These are phyloP conservation scores for Scutellospora calospora DNA, from an alignment of 371 early-diverging fungal species.

Conservation along the genomic window DNA sequence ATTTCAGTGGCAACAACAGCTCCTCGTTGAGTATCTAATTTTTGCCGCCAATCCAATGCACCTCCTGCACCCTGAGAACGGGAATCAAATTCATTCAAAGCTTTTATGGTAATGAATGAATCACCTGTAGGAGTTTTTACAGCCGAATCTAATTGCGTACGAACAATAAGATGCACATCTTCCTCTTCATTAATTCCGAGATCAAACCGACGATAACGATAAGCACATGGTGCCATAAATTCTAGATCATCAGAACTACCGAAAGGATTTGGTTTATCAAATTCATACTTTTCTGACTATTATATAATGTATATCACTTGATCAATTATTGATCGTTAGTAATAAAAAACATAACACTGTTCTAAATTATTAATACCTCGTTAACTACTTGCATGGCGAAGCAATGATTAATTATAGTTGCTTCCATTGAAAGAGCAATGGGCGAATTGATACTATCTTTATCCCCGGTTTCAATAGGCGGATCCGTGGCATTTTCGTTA, in stretches of 20 bases:
- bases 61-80: conserved; percentile 88
- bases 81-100: conserved; percentile 94
- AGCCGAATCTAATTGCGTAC: conserved; percentile 91
- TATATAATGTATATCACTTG: background rate
- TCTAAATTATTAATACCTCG: conserved; percentile 45
- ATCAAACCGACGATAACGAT: conserved; percentile 88
- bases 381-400: conserved; percentile 88
- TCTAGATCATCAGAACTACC: conserved; percentile 63
- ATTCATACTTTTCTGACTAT: conserved; percentile 50
- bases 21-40: conserved; percentile 95
- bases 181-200: conserved; percentile 64
- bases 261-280: conserved; percentile 85
- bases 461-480: conserved; percentile 86
- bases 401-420: conserved; percentile 89
- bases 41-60: conserved; percentile 94
- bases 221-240: conserved; percentile 78
- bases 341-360: background rate
- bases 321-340: background rate
- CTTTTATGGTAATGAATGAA: conserved; percentile 75
- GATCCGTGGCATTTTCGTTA: conserved; percentile 94
- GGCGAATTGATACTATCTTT: conserved; percentile 93
- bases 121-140: conserved; percentile 68
- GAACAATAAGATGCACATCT: conserved; percentile 74
- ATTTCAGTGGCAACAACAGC: conserved; percentile 97
- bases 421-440: conserved; percentile 85